These are phyloP conservation scores for Fraxinus sp. DNA, from an alignment of 305 asterid species.

Conservation along the genomic window DNA sequence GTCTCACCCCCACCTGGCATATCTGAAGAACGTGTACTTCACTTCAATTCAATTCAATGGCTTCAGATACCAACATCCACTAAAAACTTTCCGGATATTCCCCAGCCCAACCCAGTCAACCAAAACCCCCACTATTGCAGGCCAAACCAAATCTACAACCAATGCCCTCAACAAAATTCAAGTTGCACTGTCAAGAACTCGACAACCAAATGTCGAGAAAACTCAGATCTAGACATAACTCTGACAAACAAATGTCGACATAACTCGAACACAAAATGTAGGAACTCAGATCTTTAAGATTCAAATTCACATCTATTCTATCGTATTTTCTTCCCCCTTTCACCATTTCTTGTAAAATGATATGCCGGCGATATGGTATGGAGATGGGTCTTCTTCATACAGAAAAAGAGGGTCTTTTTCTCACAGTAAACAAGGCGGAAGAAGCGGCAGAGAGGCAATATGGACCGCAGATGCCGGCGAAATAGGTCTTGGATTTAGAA, in stretches of 20 bases:
- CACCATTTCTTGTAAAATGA: background rate
- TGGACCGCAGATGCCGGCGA: background rate
- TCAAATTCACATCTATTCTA: background rate
- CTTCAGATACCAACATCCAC: slow-evolving; percentile 31
- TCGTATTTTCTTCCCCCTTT: background rate
- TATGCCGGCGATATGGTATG: background rate
- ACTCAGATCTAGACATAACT: background rate
- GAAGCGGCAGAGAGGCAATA: background rate
- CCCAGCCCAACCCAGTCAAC: slow-evolving; percentile 21
- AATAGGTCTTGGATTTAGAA: background rate
- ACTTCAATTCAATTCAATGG: slow-evolving; percentile 40
- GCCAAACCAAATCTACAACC: background rate
- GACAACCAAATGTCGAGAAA: background rate
- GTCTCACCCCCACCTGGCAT: slow-evolving; percentile 5
- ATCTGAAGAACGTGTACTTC: background rate
- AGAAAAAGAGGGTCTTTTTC: background rate
- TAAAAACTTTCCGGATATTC: slow-evolving; percentile 32
- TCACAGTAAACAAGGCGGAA: background rate
- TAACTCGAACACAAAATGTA: background rate
- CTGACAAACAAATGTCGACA: background rate
- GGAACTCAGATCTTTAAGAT: background rate
- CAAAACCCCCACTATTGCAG: slow-evolving; percentile 9
- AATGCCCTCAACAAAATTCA: background rate
- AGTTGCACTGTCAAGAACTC: background rate
- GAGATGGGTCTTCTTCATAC: background rate